Percentiles rank a stretch among this genome's conserved stretches.
Conservation (phyloP, 805 yeast species). For the Schizosaccharomyces cryophilus region DNA sequence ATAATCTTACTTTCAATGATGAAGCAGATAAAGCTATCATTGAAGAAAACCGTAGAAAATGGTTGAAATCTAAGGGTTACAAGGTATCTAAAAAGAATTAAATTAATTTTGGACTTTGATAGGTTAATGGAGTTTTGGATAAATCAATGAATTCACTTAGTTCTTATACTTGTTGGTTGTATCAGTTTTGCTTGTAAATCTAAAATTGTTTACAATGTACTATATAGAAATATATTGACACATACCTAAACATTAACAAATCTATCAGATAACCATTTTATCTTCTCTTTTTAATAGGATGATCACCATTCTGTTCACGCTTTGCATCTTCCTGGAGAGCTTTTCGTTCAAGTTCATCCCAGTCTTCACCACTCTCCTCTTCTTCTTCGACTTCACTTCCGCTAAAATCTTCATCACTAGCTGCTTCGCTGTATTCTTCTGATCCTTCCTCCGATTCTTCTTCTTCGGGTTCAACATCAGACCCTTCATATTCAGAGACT, state of each 20-base stretch:
- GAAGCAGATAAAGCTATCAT: conserved; percentile 3
- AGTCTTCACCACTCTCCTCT: conserved; percentile 3
- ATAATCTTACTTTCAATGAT: neutral
- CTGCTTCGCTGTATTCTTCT: conserved; percentile 11
- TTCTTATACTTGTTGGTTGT: no score
- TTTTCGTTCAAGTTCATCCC: conserved; percentile 33
- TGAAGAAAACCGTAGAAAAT: neutral
- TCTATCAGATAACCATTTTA: neutral
- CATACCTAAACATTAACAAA: no score
- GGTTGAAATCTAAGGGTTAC: conserved; percentile 52
- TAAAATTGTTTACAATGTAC: no score
- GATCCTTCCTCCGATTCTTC: conserved; percentile 21
- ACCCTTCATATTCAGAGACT: conserved; percentile 39
- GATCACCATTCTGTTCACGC: neutral
- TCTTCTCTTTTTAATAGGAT: neutral
- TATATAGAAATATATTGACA: no score
- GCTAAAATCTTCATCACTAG: conserved; percentile 6
- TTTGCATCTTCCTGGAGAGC: conserved; percentile 25
- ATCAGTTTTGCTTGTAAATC: no score
- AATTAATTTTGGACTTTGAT: neutral
- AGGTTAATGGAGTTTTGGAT: no score
- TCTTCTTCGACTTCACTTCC: conserved; percentile 9
- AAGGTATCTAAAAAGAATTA: conserved; percentile 20
- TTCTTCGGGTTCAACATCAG: conserved; percentile 24
- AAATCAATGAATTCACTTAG: no score